These are phyloP conservation scores for Colletotrichum lindemuthianum DNA, from an alignment of 2,329 filamentous ascomycete genomes.

Conservation along the genomic window DNA sequence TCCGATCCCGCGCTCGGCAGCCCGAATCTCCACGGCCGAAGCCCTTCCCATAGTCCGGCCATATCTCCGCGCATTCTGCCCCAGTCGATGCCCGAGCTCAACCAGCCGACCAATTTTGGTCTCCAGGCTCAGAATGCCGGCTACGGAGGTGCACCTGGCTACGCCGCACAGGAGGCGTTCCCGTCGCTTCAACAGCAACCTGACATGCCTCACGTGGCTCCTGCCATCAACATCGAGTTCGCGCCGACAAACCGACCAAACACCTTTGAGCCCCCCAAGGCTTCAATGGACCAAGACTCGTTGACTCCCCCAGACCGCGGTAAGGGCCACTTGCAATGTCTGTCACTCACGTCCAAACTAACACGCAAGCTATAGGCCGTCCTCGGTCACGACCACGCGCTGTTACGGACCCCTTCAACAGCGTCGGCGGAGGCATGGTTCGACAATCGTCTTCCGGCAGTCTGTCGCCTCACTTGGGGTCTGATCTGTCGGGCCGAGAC, in stretches of 20 bases:
- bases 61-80: constrained; percentile 71
- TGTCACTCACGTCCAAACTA: constrained; percentile 26
- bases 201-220: constrained; percentile 82
- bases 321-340: constrained; percentile 43
- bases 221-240: constrained; percentile 95
- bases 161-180: constrained; percentile 60
- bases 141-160: constrained; percentile 47
- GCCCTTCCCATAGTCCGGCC: constrained; percentile 79
- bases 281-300: constrained; percentile 77
- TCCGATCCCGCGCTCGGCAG: constrained; percentile 75
- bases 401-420: constrained; percentile 69
- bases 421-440: constrained; percentile 51
- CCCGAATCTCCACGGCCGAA: constrained; percentile 75
- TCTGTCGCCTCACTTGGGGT: constrained; percentile 62
- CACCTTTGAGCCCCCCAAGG: constrained; percentile 73
- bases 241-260: constrained; percentile 77
- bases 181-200: constrained; percentile 59
- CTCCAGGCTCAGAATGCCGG: constrained; percentile 52
- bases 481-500: constrained; percentile 56
- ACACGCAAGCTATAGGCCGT: constrained; percentile 51
- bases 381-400: constrained; percentile 62
- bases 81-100: constrained; percentile 64
- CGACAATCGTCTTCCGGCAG: constrained; percentile 51
- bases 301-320: constrained; percentile 83
- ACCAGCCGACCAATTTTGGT: constrained; percentile 59